These are phyloP conservation scores for Exophiala aquamarina DNA, from an alignment of 2,329 filamentous ascomycete genomes.

Conservation along the genomic window DNA sequence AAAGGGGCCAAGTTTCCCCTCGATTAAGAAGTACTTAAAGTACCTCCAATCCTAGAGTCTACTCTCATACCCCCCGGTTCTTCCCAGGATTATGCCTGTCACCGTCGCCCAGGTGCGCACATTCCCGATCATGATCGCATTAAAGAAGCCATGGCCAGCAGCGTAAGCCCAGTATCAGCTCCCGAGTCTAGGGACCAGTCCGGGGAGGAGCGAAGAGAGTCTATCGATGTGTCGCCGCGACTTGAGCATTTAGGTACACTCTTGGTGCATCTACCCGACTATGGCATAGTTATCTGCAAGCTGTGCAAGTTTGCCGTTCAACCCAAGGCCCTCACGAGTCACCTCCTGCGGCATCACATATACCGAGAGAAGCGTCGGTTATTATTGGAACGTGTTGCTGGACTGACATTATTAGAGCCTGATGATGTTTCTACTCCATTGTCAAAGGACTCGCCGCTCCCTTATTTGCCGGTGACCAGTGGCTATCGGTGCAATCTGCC, in stretches of 20 bases:
- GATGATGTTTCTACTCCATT: slow-evolving; percentile 31
- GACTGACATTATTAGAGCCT: slow-evolving; percentile 33
- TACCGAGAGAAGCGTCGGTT: slow-evolving; percentile 35
- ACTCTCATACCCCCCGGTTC: no score
- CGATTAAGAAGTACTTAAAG: no score
- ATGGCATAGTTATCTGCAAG: slow-evolving; percentile 36
- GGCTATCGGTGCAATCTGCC: slow-evolving; percentile 32
- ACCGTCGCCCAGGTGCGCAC: no score
- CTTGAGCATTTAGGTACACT: neutral
- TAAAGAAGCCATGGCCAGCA: no score
- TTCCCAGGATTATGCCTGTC: no score
- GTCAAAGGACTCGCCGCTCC: slow-evolving; percentile 28
- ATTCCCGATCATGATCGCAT: no score
- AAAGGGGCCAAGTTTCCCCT: no score
- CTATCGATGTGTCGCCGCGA: no score
- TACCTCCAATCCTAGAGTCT: no score
- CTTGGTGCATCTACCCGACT: slow-evolving; percentile 5
- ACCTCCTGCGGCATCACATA: slow-evolving; percentile 40
- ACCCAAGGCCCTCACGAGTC: slow-evolving; percentile 38
- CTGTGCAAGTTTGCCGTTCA: slow-evolving; percentile 40
- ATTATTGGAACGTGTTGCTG: slow-evolving; percentile 29
- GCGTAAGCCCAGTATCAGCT: no score
- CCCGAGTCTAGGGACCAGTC: no score
- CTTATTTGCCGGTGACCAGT: slow-evolving; percentile 31
- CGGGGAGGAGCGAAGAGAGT: no score